phyloP scores from a whole-genome alignment of 306 rosid species.

The Cucurbita argyrosperma region DNA sequence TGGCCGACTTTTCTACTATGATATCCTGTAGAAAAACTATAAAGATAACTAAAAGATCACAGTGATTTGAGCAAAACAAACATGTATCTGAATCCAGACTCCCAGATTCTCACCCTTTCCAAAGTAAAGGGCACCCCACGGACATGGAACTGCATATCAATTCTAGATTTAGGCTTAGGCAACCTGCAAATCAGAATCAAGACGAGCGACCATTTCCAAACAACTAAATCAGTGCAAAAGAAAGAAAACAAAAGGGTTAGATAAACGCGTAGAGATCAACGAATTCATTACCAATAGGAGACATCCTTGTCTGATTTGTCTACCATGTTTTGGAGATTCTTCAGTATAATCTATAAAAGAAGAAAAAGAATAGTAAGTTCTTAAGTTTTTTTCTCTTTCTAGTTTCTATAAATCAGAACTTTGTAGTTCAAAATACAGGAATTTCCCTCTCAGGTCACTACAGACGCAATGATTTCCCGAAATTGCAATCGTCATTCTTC shows the following conservation, averaged over 20 bases:
- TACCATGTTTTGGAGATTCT: neutral
- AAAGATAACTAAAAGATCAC: neutral
- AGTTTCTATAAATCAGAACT: neutral
- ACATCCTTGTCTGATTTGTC: neutral
- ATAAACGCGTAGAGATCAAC: neutral
- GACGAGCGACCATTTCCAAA: neutral
- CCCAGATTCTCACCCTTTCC: constrained; percentile 15
- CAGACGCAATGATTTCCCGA: neutral
- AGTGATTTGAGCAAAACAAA: neutral
- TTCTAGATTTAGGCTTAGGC: constrained; percentile 10
- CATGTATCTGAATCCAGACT: neutral
- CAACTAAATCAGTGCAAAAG: neutral
- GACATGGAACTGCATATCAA: constrained; percentile 13
- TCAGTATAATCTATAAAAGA: neutral
- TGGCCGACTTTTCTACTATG: constrained; percentile 31
- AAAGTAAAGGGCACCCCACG: constrained; percentile 11
- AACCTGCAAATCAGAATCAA: constrained; percentile 11
- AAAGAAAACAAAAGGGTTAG: neutral
- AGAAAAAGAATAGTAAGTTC: neutral
- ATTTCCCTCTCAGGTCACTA: neutral
- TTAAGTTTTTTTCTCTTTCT: neutral
- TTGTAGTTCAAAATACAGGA: neutral
- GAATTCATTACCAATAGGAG: neutral
- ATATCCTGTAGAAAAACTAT: constrained; percentile 14
- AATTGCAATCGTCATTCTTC: neutral